Conservation (phyloP, 345 rosid genomes). For the Triadica sebifera region DNA sequence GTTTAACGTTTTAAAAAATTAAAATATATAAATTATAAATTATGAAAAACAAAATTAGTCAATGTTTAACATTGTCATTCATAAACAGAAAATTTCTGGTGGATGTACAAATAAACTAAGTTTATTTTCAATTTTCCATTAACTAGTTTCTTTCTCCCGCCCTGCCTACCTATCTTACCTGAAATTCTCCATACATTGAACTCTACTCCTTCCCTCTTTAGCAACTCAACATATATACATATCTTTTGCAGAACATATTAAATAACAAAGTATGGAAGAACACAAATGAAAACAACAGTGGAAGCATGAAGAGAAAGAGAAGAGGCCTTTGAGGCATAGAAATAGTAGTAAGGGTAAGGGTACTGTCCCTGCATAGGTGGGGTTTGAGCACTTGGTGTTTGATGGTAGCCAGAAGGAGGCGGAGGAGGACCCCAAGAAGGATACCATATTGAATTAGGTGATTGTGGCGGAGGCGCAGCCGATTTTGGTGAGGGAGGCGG, state of each 20-base stretch:
- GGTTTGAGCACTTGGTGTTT: slow-evolving; percentile 27
- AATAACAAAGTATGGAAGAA: slow-evolving; percentile 9
- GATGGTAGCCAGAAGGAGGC: slow-evolving; percentile 40
- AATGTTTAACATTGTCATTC: too few relatives aligned
- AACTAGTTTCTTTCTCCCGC: too few relatives aligned
- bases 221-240: background rate
- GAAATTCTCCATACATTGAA: too few relatives aligned
- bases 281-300: background rate
- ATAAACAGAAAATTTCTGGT: too few relatives aligned
- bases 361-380: slow-evolving; percentile 31
- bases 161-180: too few relatives aligned
- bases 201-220: background rate
- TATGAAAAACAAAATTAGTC: too few relatives aligned
- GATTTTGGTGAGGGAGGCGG: background rate
- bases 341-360: slow-evolving; percentile 61
- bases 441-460: slow-evolving; percentile 29
- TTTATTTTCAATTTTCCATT: too few relatives aligned
- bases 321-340: slow-evolving; percentile 42
- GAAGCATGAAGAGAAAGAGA: slow-evolving; percentile 13
- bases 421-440: slow-evolving; percentile 37
- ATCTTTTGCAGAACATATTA: background rate
- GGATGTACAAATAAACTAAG: too few relatives aligned
- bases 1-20: too few relatives aligned
- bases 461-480: background rate
- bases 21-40: too few relatives aligned